Percentiles rank a stretch among this genome's conserved stretches.
Conservation (phyloP, 441 rosid species). For the Arabidopsis lyrata region DNA sequence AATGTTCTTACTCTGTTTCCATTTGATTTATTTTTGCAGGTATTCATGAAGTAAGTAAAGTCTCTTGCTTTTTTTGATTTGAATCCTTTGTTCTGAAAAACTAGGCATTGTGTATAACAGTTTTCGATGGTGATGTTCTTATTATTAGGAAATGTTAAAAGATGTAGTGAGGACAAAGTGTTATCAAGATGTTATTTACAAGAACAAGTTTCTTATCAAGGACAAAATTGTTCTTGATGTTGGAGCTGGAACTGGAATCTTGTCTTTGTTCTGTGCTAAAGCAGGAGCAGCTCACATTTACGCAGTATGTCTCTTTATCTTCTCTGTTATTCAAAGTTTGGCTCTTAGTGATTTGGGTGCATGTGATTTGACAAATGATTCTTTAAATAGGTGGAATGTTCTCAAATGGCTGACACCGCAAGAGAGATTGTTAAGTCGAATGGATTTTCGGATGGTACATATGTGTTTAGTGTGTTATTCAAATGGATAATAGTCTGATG, state of each 20-base stretch:
- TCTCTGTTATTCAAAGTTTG: neutral
- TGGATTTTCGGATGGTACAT: slow-evolving; percentile 72
- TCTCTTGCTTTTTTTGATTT: slow-evolving; percentile 30
- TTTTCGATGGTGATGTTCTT: slow-evolving; percentile 18
- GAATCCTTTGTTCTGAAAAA: neutral
- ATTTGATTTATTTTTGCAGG: slow-evolving; percentile 54
- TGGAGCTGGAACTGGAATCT: slow-evolving; percentile 93
- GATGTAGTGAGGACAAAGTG: slow-evolving; percentile 88
- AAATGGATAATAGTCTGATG: neutral
- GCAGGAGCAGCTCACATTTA: slow-evolving; percentile 92
- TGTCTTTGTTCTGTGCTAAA: slow-evolving; percentile 89
- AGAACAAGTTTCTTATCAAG: slow-evolving; percentile 82
- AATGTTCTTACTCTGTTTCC: slow-evolving; percentile 23
- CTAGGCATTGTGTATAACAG: neutral
- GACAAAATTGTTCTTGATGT: slow-evolving; percentile 87
- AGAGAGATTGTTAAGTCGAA: slow-evolving; percentile 79
- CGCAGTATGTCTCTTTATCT: slow-evolving; percentile 58
- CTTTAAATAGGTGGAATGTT: slow-evolving; percentile 71
- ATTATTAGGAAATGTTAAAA: slow-evolving; percentile 85
- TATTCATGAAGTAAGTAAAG: slow-evolving; percentile 88
- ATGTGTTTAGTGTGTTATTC: neutral
- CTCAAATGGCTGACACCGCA: slow-evolving; percentile 88
- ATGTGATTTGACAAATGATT: slow-evolving; percentile 7
- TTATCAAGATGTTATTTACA: slow-evolving; percentile 84
- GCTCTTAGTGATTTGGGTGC: slow-evolving; percentile 2